Base-by-base conservation (phyloP, 176 grass and related monocot genomes). In the Oryza punctata region DNA sequence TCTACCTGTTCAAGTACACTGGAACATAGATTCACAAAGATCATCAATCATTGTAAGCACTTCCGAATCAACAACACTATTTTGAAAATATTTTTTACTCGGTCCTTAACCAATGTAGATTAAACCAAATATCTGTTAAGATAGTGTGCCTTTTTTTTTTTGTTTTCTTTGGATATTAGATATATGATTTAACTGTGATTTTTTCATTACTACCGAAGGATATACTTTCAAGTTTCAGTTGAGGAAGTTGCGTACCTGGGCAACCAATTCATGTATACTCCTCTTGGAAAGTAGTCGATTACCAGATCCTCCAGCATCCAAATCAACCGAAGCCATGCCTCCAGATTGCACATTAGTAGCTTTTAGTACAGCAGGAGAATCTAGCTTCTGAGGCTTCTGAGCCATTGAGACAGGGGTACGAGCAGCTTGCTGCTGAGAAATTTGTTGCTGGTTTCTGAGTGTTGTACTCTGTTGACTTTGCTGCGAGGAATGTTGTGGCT, bases 211-310 rank as follows among this genome's bases (percentile, higher is more conserved):
- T 68, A 76, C 23, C 0, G 28, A 72, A 29, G 10, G 46, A 29
- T 77, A 77, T 69, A 40, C 57, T 88, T 85, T 67, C 38, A 71
- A 24, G 77, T 11, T 78, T 68, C 35, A 63, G 47, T 7, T 69
- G 5, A 75, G 68, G 60, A 79, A 71, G 5, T 68, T 69, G 65
- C 68, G 21, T 75, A 99, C 96, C 87, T 96, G 96, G 35, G 76
- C 79, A 77, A 99, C 84, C 85, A 99, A 87, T 59, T 96, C 96
- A 69, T 85, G 89, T 77, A 99, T 90, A 86, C 87, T 99, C 91
- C 91, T 94, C 89, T 96, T 96, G 85, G 77, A 92, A 35, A 99
- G 73, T 81, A 96, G 78, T 19, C 85, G 91, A 82, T 90, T 72
- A 38, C 89, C 81, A 85, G 78, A 81, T 76, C 94, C 93, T 47